Evolutionary conservation across 768 basidiomycete genomes (phyloP), one percentile per base, ranked within the genome.

Genomic region (Clavulina sp.): DNA sequence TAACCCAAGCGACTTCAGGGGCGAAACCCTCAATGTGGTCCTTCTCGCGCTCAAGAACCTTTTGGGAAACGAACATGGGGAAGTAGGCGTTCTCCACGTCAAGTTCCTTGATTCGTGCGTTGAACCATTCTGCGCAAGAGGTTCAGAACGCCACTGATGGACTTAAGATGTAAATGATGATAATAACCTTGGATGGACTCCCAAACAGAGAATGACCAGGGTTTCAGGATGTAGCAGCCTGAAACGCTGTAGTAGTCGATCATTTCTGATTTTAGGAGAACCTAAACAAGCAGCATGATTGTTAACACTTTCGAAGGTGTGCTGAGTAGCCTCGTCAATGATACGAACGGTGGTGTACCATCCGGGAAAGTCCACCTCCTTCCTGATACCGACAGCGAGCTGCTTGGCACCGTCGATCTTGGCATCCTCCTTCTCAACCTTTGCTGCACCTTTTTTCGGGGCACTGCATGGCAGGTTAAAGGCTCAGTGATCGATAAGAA

Each of bases 1-100:
- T 99, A 52, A 99, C 95, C 95, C 95, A 99, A n/a, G 95, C 95
- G 31, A 99, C 95, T 67, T 99, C 95, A 3, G 95, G 92, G 52
- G 93, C 93, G 69, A 99, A 99, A 2, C 95, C 95, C 65, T 97
- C 95, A 54, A 99, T 88, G 64, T 99, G 95, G 60, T 97, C 80
- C 70, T 97, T 97, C 67, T 99, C 95, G 50, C 85, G 76, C 66
- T 99, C 92, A 52, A 99, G 75, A 24, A 92, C 85, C 52, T 85
- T 88, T 53, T 75, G 66, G 0, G 91, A 92, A 31, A 99, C 84
- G 60, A 97, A 97, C 88, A 99, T 96, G 2, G 95, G 95, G 75
- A 99, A 99, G 63, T 96, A 99, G 3, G 88, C 81, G 64, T 97
- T 96, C 64, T 95, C 86, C 18, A 97, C 93, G 43, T 82, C 95